Evolutionary conservation across 192 early-diverging fungal species (phyloP).

Genomic region (Dissophora globulifera): DNA sequence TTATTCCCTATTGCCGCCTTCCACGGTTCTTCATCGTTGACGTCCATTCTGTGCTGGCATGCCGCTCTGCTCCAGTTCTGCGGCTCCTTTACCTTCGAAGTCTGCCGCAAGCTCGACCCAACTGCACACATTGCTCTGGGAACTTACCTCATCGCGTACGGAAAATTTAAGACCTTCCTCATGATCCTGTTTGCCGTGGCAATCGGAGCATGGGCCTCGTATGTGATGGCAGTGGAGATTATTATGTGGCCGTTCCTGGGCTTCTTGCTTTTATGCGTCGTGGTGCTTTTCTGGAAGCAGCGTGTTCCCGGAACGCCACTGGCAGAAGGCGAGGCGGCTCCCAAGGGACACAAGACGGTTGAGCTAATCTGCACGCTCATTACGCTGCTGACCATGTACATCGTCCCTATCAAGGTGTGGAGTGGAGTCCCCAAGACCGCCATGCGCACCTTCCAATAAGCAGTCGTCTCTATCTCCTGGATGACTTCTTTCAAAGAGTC

Average conservation of each 20-base stretch:
- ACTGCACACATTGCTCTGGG: slow-evolving; percentile 41
- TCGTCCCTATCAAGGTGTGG: slow-evolving; percentile 51
- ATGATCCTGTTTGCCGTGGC: slow-evolving; percentile 44
- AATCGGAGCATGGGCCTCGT: slow-evolving; percentile 42
- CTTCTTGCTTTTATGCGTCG: slow-evolving; percentile 35
- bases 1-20: slow-evolving; percentile 45
- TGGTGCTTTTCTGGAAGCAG: slow-evolving; percentile 36
- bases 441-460: slow-evolving; percentile 38
- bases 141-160: slow-evolving; percentile 44
- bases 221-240: slow-evolving; percentile 48
- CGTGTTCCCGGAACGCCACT: slow-evolving; percentile 31
- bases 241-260: slow-evolving; percentile 54
- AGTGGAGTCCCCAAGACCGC: slow-evolving; percentile 40
- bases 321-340: slow-evolving; percentile 20
- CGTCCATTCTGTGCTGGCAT: slow-evolving; percentile 40
- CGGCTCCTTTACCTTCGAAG: slow-evolving; percentile 49
- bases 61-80: slow-evolving; percentile 41
- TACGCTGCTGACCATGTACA: slow-evolving; percentile 52
- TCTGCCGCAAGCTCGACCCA: slow-evolving; percentile 50
- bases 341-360: slow-evolving; percentile 47
- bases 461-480: too few relatives aligned
- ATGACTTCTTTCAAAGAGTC: too few relatives aligned
- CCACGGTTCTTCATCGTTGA: slow-evolving; percentile 34
- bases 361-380: slow-evolving; percentile 46
- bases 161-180: slow-evolving; percentile 43